Evolutionary conservation across 345 rosid genomes (phyloP).

Genomic region (Laguncularia racemosa): DNA sequence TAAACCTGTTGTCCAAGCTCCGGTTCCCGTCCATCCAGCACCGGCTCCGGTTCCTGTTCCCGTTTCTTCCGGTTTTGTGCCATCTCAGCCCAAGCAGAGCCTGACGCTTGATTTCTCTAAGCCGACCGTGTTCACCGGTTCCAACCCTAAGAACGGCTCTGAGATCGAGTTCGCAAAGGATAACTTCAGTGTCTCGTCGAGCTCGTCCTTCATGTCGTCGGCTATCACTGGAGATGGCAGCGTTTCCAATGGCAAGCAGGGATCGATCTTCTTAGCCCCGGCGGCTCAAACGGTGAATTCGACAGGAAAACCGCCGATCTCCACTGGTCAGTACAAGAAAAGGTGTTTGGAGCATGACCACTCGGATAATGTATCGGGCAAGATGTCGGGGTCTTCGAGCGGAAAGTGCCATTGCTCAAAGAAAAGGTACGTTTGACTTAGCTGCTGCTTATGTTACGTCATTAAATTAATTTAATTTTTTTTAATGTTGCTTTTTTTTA

Average conservation of each 20-base stretch:
- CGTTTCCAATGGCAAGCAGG: constrained; percentile 79
- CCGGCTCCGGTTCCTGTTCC: constrained; percentile 5
- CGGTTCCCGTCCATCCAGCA: constrained; percentile 5
- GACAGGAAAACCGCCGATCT: constrained; percentile 70
- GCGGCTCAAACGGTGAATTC: constrained; percentile 36
- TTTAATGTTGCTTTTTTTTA: too few species aligned
- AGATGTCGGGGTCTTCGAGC: constrained; percentile 48
- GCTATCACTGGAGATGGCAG: constrained; percentile 92
- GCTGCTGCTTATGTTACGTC: not conserved
- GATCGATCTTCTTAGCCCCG: constrained; percentile 50
- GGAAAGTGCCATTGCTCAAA: constrained; percentile 88
- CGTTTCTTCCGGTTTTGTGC: constrained; percentile 36
- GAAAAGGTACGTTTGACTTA: constrained; percentile 42
- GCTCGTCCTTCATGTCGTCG: constrained; percentile 81
- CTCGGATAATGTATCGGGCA: constrained; percentile 48
- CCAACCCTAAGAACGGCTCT: constrained; percentile 27
- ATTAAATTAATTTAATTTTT: not conserved
- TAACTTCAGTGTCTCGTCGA: constrained; percentile 69
- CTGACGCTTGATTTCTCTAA: constrained; percentile 81
- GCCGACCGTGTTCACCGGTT: constrained; percentile 29
- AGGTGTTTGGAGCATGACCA: constrained; percentile 62
- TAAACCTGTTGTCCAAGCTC: constrained; percentile 1
- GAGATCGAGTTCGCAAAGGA: constrained; percentile 69
- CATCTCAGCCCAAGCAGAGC: constrained; percentile 39
- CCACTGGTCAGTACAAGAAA: constrained; percentile 51